Base-by-base conservation (phyloP, 306 rosid species). In the Pyrus communis region DNA sequence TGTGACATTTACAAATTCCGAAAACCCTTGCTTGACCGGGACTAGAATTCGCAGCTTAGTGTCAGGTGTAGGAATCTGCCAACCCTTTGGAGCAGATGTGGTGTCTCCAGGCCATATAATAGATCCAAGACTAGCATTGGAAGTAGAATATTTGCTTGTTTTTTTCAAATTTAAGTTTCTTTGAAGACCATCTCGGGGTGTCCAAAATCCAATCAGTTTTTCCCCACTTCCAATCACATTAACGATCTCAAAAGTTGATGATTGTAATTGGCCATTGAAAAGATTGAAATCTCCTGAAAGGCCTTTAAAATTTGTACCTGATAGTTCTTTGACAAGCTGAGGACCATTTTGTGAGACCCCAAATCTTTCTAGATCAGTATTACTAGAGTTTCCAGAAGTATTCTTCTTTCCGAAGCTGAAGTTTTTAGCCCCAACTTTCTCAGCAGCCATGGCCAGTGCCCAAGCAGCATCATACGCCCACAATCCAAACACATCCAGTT, bases 401-500 rank as follows among this genome's bases (percentile, higher is more conserved):
- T 30, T 70, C 11, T 1, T n/a, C 8, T n/a, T 33, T 14, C n/a
- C 43, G 3, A 42, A 30, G 27, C 42, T 67, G 54, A 76, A 46
- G 35, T 71, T 75, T 57, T 3, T 18, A 35, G 40, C 38, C 5
- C 72, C 66, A 2, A 35, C 85, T 21, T 79, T 63, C 73, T 88
- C 89, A 18, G 85, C 62, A 5, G 89, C 89, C 78, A 58, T 81
- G 30, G 93, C 92, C 11, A 88, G 51, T 8, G 92, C 90, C 17
- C 76, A 69, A 77, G 84, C 72, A 12, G 85, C 73, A 67, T 88
- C 92, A 61, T 85, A 78, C 66, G 92, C 92, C 96, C 91, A 88
- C 30, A 82, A 25, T 70, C 73, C 30, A 0, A 11, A 43, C 28
- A 63, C 45, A 14, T 46, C 11, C 46, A 75, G 21, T 4, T 64